phyloP scores from a whole-genome alignment of 2,329 filamentous ascomycete species.

The Epichloe glyceriae region DNA sequence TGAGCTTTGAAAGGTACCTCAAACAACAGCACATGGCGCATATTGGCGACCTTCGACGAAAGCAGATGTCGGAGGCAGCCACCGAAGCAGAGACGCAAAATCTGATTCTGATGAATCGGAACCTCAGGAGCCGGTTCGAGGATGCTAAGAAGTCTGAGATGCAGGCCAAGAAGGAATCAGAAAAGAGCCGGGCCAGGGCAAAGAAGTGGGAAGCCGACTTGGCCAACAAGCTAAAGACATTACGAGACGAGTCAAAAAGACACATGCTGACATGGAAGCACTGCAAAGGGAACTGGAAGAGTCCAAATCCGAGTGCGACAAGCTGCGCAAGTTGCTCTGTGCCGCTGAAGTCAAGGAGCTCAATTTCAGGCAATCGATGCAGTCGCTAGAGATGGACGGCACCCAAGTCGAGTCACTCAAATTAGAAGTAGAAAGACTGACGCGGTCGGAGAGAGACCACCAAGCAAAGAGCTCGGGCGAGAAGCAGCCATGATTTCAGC shows the following conservation, averaged over 20 bases:
- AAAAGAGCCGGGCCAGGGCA: slow-evolving; percentile 56
- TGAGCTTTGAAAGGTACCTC: slow-evolving; percentile 73
- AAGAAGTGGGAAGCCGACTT: slow-evolving; percentile 70
- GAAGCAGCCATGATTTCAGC: slow-evolving; percentile 44
- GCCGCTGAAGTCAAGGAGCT: slow-evolving; percentile 57
- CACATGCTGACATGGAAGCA: slow-evolving; percentile 41
- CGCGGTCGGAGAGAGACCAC: slow-evolving; percentile 47
- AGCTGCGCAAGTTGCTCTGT: slow-evolving; percentile 52
- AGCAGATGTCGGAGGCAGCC: slow-evolving; percentile 63
- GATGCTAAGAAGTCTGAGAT: slow-evolving; percentile 59
- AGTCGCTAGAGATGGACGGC: slow-evolving; percentile 47
- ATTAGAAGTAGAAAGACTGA: slow-evolving; percentile 44
- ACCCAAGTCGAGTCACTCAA: slow-evolving; percentile 48
- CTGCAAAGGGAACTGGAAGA: slow-evolving; percentile 46
- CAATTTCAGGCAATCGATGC: slow-evolving; percentile 48
- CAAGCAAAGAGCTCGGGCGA: slow-evolving; percentile 50
- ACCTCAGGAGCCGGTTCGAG: slow-evolving; percentile 57
- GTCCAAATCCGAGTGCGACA: slow-evolving; percentile 46
- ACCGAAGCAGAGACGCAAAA: slow-evolving; percentile 75
- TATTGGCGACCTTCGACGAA: slow-evolving; percentile 64
- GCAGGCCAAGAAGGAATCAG: slow-evolving; percentile 58
- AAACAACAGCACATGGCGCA: slow-evolving; percentile 74
- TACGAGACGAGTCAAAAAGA: slow-evolving; percentile 60
- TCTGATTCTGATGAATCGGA: slow-evolving; percentile 62
- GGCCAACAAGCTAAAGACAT: slow-evolving; percentile 48